Evolutionary conservation across 2,329 filamentous ascomycete genomes (phyloP), one percentile per base, ranked within the genome.

Genomic region (Boeremia exigua): DNA sequence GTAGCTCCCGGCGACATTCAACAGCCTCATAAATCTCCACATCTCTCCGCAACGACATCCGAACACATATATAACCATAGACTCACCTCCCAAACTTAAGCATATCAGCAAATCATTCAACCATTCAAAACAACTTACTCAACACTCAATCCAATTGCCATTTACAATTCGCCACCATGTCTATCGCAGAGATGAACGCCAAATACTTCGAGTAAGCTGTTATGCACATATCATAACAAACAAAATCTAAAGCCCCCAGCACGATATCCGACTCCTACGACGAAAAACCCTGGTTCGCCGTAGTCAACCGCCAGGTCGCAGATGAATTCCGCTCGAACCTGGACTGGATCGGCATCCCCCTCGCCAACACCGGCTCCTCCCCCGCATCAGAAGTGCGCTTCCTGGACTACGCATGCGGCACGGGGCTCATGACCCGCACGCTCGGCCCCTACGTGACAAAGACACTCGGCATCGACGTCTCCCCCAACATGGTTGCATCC

Each of bases 371-470:
- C 1, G 61, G 17, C 2, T 48, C 61, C 10, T 74, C 74, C 8
- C 71, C 76, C 8, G 69, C 12, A 70, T 68, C 62, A 10, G 52
- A 71, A 42, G 67, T 86, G 37, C 81, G 82, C 40, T 75, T 91
- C 17, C 78, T 92, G 2, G 90, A 93, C 70, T 93, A 92, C 73
- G 90, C 90, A 14, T 92, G 89, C 68, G 90, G 90, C 8, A 87
- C 88, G 6, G 88, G 88, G 2, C 74, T 85, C 50, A 79, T 90
- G 59, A 88, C 39, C 43, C 46, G 88, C 84, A 80, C 84, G 12
- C 79, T 90, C 12, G 83, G 82, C 1, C 84, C 86, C 2, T 87
- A 84, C 63, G 82, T 86, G 2, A 86, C 84, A 1, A 81, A 87
- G 61, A 84, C 85, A 43, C 76, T 88, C 14, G 90, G 88, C 37